Percentiles rank a stretch among this genome's conserved stretches.
These are phyloP conservation scores for Thielaviopsis euricoi DNA, from an alignment of 2,329 filamentous ascomycete genomes.

Conservation along the genomic window DNA sequence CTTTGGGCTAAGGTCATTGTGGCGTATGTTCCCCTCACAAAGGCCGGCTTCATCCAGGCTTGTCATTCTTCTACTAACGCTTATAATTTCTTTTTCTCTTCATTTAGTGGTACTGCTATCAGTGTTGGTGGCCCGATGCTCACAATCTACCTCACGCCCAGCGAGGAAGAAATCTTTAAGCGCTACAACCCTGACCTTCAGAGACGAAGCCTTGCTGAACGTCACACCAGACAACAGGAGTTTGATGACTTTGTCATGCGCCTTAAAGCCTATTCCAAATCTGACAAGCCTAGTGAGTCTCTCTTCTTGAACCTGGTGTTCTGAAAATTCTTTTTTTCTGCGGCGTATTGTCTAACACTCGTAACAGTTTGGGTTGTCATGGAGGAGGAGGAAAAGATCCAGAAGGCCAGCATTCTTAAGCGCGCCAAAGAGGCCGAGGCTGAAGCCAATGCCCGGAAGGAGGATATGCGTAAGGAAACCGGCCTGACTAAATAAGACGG, in stretches of 20 bases:
- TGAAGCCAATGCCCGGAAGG: conserved; percentile 27
- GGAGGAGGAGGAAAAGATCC: conserved; percentile 29
- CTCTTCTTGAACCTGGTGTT: neutral
- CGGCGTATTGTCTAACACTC: neutral
- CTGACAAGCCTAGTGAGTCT: conserved; percentile 68
- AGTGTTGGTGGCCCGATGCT: conserved; percentile 75
- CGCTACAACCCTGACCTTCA: conserved; percentile 92
- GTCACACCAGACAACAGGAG: conserved; percentile 61
- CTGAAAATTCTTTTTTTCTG: neutral
- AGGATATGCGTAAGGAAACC: conserved; percentile 33
- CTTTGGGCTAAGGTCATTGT: conserved; percentile 54
- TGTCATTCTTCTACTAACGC: neutral
- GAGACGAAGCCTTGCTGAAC: conserved; percentile 65
- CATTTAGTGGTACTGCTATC: conserved; percentile 47
- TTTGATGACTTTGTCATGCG: conserved; percentile 76
- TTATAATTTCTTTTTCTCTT: neutral
- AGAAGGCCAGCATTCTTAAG: conserved; percentile 21
- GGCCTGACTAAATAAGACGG: conserved; percentile 23
- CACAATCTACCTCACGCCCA: conserved; percentile 63
- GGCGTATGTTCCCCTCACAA: conserved; percentile 36
- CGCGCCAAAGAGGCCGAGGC: conserved; percentile 22
- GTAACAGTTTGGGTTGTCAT: conserved; percentile 33
- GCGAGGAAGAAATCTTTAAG: conserved; percentile 83
- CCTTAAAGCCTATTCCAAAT: conserved; percentile 80
- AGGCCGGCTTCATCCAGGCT: conserved; percentile 11